Evolutionary conservation across 306 rosid species (phyloP), one percentile per base, ranked within the genome.

Genomic region (Trifolium fragiferum): DNA sequence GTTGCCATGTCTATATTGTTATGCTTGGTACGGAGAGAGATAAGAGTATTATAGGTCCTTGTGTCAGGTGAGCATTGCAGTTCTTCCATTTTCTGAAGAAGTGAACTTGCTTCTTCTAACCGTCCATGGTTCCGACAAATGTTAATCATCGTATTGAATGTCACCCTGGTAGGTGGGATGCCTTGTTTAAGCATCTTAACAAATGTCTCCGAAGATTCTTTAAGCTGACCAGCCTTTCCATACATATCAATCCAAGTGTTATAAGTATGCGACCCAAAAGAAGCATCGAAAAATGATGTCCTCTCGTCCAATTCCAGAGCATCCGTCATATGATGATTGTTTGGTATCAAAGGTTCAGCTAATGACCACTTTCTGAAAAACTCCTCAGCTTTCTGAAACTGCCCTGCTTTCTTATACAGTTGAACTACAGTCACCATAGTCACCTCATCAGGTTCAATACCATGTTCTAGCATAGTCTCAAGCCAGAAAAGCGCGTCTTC

Each of bases 111-210:
- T 87, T 93, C 97, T 67, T 87, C 87, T 27, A 91, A 84, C 30
- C 32, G 82, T 65, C 90, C 97, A 73, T 91, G 89, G 84, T 89
- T 93, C 35, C 98, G 96, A 76, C 94, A 91, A 68, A 93, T 88
- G 82, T 91, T 96, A 83, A 93, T 93, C 87, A 91, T 89, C 30
- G 98, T 91, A 81, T 93, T 93, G 87, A 93, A 93, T 63, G 98
- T 93, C 75, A 93, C 97, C 0, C 89, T 86, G 1, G 93, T 91
- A 7, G 97, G 97, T 8, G 89, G 82, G 70, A 87, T 84, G 19
- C 97, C 98, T 67, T 75, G 96, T 77, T 84, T 76, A 8, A 93
- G 97, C 98, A 93, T 93, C 84, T 71, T 46, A 18, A 23, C 80
- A 65, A 93, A 93, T 73, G 92, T 85, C 75, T 84, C 80, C 4